These are phyloP conservation scores for Plasmodium coatneyi DNA, from an alignment of 169 alveolate genomes.

Conservation along the genomic window DNA sequence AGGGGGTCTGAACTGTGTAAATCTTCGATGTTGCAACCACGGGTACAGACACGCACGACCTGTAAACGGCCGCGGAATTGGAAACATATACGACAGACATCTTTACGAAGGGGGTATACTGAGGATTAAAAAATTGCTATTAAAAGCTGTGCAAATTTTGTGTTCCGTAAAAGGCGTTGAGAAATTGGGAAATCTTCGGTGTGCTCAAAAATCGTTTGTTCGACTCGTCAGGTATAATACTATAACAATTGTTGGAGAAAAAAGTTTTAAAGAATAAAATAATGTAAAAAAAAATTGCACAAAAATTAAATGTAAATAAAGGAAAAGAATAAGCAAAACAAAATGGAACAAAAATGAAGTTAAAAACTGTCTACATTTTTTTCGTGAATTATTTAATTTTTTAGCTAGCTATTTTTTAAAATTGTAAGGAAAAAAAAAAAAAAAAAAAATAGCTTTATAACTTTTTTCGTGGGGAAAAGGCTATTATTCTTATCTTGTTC, in stretches of 20 bases:
- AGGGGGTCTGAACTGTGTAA: conserved; percentile 10
- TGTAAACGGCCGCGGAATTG: conserved; percentile 17
- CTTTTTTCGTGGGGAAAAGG: not conserved
- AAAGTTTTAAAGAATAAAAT: not conserved
- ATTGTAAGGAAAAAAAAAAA: not conserved
- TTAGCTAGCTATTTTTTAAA: not conserved
- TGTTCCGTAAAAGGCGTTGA: not conserved
- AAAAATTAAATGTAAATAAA: not conserved
- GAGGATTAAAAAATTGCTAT: not conserved
- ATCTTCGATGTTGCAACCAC: conserved; percentile 19
- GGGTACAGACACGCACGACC: conserved; percentile 49
- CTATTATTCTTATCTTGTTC: not conserved
- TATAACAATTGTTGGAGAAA: not conserved
- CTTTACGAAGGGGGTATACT: not conserved
- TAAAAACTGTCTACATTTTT: not conserved
- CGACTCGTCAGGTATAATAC: not conserved
- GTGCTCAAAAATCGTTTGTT: not conserved
- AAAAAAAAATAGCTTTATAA: not conserved
- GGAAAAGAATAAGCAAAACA: not conserved
- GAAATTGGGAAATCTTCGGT: not conserved
- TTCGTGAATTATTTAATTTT: not conserved
- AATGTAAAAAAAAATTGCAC: not conserved
- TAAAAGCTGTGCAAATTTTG: not conserved
- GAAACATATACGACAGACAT: conserved; percentile 60
- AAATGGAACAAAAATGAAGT: not conserved